A percentile compares a stretch with the other conserved stretches of the same genome.
phyloP scores from a whole-genome alignment of 345 rosid species.

The Dovyalis caffra region DNA sequence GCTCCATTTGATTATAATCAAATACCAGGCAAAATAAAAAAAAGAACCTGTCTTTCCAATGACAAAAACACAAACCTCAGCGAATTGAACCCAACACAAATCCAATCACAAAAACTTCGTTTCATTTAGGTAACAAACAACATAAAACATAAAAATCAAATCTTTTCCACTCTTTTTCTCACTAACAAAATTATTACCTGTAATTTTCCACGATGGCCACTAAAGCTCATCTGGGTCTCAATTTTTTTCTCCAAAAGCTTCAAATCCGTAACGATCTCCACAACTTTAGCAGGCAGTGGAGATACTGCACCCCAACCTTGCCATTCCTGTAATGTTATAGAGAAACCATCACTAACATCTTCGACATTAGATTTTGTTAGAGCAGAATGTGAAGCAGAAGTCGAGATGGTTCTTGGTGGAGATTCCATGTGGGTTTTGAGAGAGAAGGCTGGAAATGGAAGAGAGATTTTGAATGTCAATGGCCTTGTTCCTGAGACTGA shows the following conservation, averaged over 20 bases:
- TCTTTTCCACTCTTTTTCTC: slow-evolving; percentile 1
- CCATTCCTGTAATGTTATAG: slow-evolving; percentile 64
- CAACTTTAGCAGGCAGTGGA: slow-evolving; percentile 63
- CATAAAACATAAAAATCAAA: neutral
- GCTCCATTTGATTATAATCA: neutral
- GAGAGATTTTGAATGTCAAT: slow-evolving; percentile 27
- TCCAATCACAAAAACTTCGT: neutral
- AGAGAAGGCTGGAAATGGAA: slow-evolving; percentile 26
- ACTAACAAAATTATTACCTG: slow-evolving; percentile 43
- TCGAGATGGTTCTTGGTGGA: slow-evolving; percentile 27
- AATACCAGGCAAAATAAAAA: neutral
- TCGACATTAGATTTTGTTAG: slow-evolving; percentile 22
- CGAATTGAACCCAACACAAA: neutral
- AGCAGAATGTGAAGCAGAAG: slow-evolving; percentile 39
- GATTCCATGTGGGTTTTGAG: slow-evolving; percentile 33
- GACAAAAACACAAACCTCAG: neutral
- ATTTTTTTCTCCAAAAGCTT: slow-evolving; percentile 55
- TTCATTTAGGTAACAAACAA: neutral
- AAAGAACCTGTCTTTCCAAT: neutral
- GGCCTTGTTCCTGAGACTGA: slow-evolving; percentile 17
- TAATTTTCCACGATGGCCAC: slow-evolving; percentile 82
- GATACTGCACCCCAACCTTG: slow-evolving; percentile 74
- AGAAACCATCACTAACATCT: slow-evolving; percentile 26
- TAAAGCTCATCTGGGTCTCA: slow-evolving; percentile 65
- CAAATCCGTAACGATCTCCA: slow-evolving; percentile 64